Conservation (phyloP, 352 stramenopile genomes). For the Plasmopara muralis region DNA sequence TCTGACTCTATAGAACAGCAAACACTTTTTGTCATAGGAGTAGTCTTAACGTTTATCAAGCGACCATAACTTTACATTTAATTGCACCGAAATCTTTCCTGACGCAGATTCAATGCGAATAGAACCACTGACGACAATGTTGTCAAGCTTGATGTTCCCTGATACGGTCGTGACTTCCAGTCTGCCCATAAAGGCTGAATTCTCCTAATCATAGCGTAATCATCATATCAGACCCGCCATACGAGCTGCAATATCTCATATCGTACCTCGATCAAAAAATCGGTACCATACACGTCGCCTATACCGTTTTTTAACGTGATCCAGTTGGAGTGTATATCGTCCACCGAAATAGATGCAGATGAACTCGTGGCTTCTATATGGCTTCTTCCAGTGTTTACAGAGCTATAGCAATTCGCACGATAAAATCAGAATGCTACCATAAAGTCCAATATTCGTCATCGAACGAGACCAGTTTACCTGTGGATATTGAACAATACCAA, state of each 20-base stretch:
- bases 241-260: background rate
- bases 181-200: constrained; percentile 60
- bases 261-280: constrained; percentile 32
- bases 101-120: constrained; percentile 63
- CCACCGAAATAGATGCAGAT: constrained; percentile 41
- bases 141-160: constrained; percentile 45
- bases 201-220: constrained; percentile 23
- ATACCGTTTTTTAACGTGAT: constrained; percentile 38
- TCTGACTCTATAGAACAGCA: constrained; percentile 25
- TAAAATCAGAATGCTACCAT: background rate
- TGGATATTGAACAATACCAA: constrained; percentile 31
- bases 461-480: constrained; percentile 22
- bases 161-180: constrained; percentile 55
- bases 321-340: constrained; percentile 48
- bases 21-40: background rate
- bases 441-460: background rate
- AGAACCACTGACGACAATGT: constrained; percentile 43
- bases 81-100: constrained; percentile 50
- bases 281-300: constrained; percentile 36
- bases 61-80: constrained; percentile 22
- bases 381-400: constrained; percentile 42
- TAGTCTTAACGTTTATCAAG: background rate
- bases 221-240: background rate
- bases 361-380: constrained; percentile 37
- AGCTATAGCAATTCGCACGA: constrained; percentile 16